phyloP scores from a whole-genome alignment of 2,329 filamentous ascomycete genomes.

The Neofusicoccum umdonicola region DNA sequence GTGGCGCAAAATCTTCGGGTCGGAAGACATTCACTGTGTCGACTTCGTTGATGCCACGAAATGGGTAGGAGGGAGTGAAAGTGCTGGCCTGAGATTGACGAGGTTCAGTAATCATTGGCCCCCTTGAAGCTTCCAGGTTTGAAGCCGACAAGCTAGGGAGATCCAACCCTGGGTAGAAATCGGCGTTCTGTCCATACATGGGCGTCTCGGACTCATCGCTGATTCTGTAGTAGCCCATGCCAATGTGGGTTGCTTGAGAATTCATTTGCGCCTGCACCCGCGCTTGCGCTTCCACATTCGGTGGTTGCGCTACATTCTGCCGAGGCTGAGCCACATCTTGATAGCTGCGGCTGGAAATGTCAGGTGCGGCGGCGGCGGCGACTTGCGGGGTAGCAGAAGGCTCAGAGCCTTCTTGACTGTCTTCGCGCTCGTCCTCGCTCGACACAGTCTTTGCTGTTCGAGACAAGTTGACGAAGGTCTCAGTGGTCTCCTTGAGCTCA shows the following conservation, averaged over 20 bases:
- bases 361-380: constrained; percentile 15
- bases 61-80: background rate
- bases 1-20: background rate
- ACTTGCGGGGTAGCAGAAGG: background rate
- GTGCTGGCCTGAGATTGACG: background rate
- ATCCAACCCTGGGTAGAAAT: constrained; percentile 12
- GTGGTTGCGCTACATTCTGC: background rate
- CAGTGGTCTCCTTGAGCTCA: constrained; percentile 56
- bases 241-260: constrained; percentile 12
- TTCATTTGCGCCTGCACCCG: background rate
- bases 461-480: constrained; percentile 58
- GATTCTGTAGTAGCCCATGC: constrained; percentile 18
- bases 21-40: constrained; percentile 1
- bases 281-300: background rate
- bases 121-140: constrained; percentile 2
- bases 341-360: constrained; percentile 23
- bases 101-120: background rate
- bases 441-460: constrained; percentile 41
- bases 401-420: constrained; percentile 32
- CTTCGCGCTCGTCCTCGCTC: constrained; percentile 23
- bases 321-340: constrained; percentile 30
- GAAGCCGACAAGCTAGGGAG: constrained; percentile 1
- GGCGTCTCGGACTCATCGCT: background rate
- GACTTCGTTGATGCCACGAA: background rate
- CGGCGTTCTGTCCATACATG: constrained; percentile 1